Evolutionary conservation across 2,329 filamentous ascomycete species (phyloP).

Genomic region (Davidsoniella australis): DNA sequence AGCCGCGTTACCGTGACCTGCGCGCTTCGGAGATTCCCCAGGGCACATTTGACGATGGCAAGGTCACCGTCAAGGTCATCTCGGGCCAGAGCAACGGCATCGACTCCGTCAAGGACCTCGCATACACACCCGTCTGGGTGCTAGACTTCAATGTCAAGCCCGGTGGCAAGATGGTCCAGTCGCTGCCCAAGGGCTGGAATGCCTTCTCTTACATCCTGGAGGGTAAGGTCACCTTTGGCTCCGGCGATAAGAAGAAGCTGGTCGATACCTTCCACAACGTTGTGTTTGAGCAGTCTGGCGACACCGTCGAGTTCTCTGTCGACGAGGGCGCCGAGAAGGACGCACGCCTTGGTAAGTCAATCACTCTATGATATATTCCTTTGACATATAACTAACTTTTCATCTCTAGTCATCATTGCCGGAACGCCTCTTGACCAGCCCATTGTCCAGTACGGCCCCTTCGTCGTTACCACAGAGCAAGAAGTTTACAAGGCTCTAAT

Average conservation of each 20-base stretch:
- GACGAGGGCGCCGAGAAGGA: conserved; percentile 43
- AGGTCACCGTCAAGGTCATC: conserved; percentile 76
- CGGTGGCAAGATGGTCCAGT: conserved; percentile 60
- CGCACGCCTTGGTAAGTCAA: conserved; percentile 29
- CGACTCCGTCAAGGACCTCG: conserved; percentile 75
- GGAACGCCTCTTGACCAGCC: conserved; percentile 66
- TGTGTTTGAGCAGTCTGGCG: conserved; percentile 67
- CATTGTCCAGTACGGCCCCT: conserved; percentile 71
- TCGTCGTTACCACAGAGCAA: conserved; percentile 57
- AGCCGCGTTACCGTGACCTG: conserved; percentile 83
- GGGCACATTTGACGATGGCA: conserved; percentile 53
- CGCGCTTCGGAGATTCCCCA: conserved; percentile 61
- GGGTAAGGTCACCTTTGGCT: conserved; percentile 49
- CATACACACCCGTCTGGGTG: conserved; percentile 95
- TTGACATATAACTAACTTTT: conserved; percentile 3
- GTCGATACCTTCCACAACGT: conserved; percentile 70
- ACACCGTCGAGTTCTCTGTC: conserved; percentile 56
- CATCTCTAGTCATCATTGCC: conserved; percentile 44
- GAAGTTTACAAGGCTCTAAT: conserved; percentile 60
- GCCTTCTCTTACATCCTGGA: conserved; percentile 76
- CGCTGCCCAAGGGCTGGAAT: conserved; percentile 69
- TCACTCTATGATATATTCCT: not conserved
- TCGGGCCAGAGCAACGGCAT: conserved; percentile 69
- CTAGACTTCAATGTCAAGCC: conserved; percentile 68
- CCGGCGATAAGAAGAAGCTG: conserved; percentile 29